phyloP scores from a whole-genome alignment of 176 grass and related monocot species.

The Avena atlantica region DNA sequence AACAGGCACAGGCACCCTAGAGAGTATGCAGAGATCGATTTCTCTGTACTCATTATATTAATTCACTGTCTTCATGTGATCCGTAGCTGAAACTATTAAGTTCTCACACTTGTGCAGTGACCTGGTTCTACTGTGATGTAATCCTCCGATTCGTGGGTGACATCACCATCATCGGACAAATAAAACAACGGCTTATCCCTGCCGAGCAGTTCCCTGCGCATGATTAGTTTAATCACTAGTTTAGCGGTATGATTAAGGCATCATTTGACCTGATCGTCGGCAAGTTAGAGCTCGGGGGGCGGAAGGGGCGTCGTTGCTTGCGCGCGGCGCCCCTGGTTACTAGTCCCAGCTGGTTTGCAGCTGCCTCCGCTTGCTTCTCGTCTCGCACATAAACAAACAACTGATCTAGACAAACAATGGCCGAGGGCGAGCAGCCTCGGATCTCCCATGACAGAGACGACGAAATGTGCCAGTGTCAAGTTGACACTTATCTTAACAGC shows the following conservation, averaged over 20 bases:
- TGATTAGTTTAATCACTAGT: conserved; percentile 44
- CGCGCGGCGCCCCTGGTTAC: conserved; percentile 32
- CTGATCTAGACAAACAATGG: conserved; percentile 24
- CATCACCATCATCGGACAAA: conserved; percentile 40
- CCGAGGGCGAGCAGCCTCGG: conserved; percentile 36
- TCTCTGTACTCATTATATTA: not conserved
- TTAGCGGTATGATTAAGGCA: conserved; percentile 47
- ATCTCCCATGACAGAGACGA: conserved; percentile 38
- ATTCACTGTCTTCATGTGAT: not conserved
- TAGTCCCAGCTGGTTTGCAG: not conserved
- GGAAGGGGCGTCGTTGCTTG: conserved; percentile 27
- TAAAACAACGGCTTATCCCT: conserved; percentile 42
- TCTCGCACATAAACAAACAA: conserved; percentile 35
- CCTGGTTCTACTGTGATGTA: conserved; percentile 45
- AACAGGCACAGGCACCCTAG: conserved; percentile 2
- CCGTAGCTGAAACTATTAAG: conserved; percentile 5
- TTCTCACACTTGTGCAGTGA: conserved; percentile 1
- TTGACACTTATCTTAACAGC: conserved; percentile 15
- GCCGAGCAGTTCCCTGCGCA: not conserved
- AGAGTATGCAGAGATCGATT: not conserved
- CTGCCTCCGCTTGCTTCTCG: not conserved
- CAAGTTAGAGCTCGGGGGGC: conserved; percentile 17
- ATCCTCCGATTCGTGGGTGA: conserved; percentile 46
- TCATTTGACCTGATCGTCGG: conserved; percentile 35
- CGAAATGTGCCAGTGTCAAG: not conserved